Evolutionary conservation across 805 yeast species (phyloP).

Genomic region (Lachancea nothofagi): DNA sequence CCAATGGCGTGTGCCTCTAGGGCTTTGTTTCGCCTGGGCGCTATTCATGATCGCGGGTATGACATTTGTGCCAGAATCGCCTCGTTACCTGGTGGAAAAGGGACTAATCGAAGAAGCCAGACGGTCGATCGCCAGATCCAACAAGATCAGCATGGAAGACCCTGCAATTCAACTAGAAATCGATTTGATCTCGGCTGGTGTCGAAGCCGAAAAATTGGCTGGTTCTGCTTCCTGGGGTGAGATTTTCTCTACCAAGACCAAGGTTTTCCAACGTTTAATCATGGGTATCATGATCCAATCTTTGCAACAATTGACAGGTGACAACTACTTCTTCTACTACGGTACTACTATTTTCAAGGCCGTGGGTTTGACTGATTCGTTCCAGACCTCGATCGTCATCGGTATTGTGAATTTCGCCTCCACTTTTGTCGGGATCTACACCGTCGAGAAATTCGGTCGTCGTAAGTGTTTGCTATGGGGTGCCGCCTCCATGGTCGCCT

Average conservation of each 20-base stretch:
- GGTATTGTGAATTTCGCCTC: conserved; percentile 58
- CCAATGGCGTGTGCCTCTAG: conserved; percentile 73
- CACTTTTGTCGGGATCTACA: conserved; percentile 45
- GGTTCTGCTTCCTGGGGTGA: conserved; percentile 65
- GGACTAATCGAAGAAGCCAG: conserved; percentile 57
- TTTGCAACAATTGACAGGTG: conserved; percentile 63
- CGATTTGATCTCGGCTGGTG: conserved; percentile 52
- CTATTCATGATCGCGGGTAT: conserved; percentile 34
- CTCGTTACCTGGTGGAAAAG: conserved; percentile 56
- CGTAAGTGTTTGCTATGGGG: conserved; percentile 45
- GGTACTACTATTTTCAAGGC: conserved; percentile 59
- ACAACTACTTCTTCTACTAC: conserved; percentile 62
- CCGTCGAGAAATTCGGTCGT: conserved; percentile 52
- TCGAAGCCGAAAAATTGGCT: conserved; percentile 52
- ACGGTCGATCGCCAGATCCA: conserved; percentile 51
- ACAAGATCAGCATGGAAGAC: conserved; percentile 49
- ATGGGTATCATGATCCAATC: conserved; percentile 54
- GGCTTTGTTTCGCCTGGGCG: conserved; percentile 48
- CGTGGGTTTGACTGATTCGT: conserved; percentile 54
- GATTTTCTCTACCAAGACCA: conserved; percentile 60
- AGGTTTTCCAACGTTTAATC: conserved; percentile 41
- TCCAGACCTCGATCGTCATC: conserved; percentile 51
- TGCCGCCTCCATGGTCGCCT: conserved; percentile 43
- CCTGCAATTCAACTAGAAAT: conserved; percentile 53
- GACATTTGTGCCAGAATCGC: conserved; percentile 65